Conservation (phyloP, 2,329 filamentous ascomycete genomes). For the Monosporascus sp. region DNA sequence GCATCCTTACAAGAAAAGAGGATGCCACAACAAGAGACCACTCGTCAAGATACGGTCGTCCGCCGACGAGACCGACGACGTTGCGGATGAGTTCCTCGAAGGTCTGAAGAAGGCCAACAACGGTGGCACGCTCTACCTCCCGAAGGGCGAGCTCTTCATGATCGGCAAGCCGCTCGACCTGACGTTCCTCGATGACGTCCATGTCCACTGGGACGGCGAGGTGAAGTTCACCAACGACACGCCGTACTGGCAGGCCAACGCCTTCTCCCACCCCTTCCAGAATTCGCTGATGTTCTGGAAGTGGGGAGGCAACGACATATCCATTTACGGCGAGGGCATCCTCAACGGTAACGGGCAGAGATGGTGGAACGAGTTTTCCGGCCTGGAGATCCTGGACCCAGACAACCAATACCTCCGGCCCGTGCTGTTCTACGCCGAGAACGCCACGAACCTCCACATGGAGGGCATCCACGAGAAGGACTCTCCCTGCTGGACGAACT, state of each 20-base stretch:
- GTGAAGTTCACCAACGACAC: slow-evolving; percentile 42
- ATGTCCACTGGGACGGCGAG: slow-evolving; percentile 54
- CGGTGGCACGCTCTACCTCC: slow-evolving; percentile 51
- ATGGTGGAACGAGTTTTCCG: slow-evolving; percentile 38
- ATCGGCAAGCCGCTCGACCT: slow-evolving; percentile 56
- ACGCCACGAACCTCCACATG: slow-evolving; percentile 52
- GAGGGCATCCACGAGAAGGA: slow-evolving; percentile 55
- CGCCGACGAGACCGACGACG: slow-evolving; percentile 48
- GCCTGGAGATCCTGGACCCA: slow-evolving; percentile 42
- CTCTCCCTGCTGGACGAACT: slow-evolving; percentile 61
- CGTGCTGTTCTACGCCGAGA: slow-evolving; percentile 57
- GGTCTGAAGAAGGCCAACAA: slow-evolving; percentile 52
- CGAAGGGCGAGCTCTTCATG: slow-evolving; percentile 49
- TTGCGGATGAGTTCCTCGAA: slow-evolving; percentile 49
- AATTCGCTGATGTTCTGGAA: slow-evolving; percentile 58
- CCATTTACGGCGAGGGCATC: slow-evolving; percentile 51
- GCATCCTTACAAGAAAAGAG: slow-evolving; percentile 28
- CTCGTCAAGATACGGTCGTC: slow-evolving; percentile 48
- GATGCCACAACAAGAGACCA: slow-evolving; percentile 15
- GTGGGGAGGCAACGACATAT: slow-evolving; percentile 58
- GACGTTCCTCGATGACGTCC: slow-evolving; percentile 52
- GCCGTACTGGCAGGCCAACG: slow-evolving; percentile 37
- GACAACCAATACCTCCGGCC: slow-evolving; percentile 53
- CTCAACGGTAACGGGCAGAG: slow-evolving; percentile 50
- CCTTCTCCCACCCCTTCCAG: slow-evolving; percentile 37